Base-by-base conservation (phyloP, 257 asterid genomes). In the Ajuga chamaepitys region DNA sequence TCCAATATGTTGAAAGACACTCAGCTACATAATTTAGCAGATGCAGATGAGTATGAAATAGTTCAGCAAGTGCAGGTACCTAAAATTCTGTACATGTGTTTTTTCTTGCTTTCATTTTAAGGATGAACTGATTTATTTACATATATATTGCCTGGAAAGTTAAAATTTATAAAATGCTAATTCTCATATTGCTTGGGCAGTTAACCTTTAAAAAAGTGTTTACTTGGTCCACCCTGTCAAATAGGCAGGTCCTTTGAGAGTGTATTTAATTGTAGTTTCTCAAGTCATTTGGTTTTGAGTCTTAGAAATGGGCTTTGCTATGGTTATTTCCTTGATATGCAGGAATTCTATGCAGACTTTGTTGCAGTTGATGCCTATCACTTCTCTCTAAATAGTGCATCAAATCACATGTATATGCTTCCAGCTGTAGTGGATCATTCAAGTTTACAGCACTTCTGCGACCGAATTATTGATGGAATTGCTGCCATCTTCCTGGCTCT, bases 351-450 rank as follows among this genome's bases (percentile, higher is more conserved):
- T 73, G 97, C 99, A 48, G 99, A 94, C 78, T 90, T 90, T 82
- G 94, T 88, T 73, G 88, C 97, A 9, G 70, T 74, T 53, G 99
- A 94, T 69, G 77, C 97, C 67, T 85, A 83, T 77, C 97, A 88
- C 78, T 86, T 94, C 78, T 83, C 89, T 62, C 77, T 88, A 28
- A 90, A 90, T 73, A 75, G 86, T 70, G 81, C 83, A 51, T 77
- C 95, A 68, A 89, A 93, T 69, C 88, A 88, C 71, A 79, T 86
- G 89, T 87, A 86, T 71, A 82, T 93, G 92, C 88, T 93, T 64
- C 96, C 95, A 45, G 99, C 96, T 56, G 92, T 86, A 64, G 97
- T 89, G 76, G 97, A 90, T 83, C 97, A 96, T 26, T 80, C 96
- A 52, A 68, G 86, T 54, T 54, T 93, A 68, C 96, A 84, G 78